phyloP scores from a whole-genome alignment of 2,329 filamentous ascomycete species.

The Nannizziopsis arthrosporioides region DNA sequence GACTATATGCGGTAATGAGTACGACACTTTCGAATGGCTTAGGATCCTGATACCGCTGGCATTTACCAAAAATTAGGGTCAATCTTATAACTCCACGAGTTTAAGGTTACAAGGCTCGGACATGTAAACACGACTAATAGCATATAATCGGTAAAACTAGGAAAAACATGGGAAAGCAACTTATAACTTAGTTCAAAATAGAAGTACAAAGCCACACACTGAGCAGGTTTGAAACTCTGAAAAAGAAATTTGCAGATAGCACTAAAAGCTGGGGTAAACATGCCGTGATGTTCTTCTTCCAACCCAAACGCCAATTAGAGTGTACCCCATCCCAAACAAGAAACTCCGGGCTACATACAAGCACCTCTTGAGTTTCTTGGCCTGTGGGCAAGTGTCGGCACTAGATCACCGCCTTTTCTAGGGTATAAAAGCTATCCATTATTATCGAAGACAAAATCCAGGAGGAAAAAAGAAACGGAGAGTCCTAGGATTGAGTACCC shows the following conservation, averaged over 20 bases:
- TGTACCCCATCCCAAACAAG: neutral
- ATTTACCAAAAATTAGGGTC: no score
- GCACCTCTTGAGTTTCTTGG: no score
- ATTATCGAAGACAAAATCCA: neutral
- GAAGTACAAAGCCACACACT: neutral
- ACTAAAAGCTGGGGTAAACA: neutral
- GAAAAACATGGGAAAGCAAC: neutral
- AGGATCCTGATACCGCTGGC: no score
- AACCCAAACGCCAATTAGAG: constrained; percentile 2
- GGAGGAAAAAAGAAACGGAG: neutral
- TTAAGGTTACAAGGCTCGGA: no score
- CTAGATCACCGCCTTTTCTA: no score
- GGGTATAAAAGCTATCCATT: no score
- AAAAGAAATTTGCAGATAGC: neutral
- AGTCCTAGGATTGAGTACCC: no score
- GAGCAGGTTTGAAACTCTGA: neutral
- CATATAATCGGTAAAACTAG: neutral
- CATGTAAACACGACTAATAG: neutral
- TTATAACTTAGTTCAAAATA: neutral
- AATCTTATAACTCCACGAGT: no score
- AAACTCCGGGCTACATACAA: no score
- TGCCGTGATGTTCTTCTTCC: neutral
- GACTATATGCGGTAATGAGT: neutral
- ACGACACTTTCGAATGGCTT: no score
- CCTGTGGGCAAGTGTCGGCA: no score